These are phyloP conservation scores for Thelephora ganbajun DNA, from an alignment of 768 basidiomycete genomes.

Conservation along the genomic window DNA sequence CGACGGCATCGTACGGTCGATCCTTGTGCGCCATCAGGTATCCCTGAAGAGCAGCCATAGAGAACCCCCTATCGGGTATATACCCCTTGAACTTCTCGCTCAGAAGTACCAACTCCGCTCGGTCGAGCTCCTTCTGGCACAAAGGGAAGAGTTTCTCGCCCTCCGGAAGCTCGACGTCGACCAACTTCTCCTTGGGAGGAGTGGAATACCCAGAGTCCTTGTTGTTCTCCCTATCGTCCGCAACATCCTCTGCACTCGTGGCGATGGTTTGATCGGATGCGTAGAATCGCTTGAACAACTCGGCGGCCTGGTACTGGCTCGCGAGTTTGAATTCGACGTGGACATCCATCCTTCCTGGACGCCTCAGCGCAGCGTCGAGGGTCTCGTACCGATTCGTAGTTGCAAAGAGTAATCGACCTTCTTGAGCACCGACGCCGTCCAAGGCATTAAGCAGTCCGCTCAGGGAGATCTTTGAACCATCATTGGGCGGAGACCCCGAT, in stretches of 20 bases:
- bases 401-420: constrained; percentile 71
- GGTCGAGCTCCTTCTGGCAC: constrained; percentile 18
- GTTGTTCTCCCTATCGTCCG: background rate
- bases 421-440: constrained; percentile 67
- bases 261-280: constrained; percentile 20
- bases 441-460: constrained; percentile 70
- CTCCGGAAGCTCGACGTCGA: background rate
- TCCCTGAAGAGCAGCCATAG: constrained; percentile 34
- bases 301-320: constrained; percentile 49
- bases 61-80: constrained; percentile 32
- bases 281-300: constrained; percentile 60
- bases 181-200: background rate
- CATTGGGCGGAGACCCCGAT: constrained; percentile 17
- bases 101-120: constrained; percentile 26
- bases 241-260: background rate
- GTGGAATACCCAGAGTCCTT: background rate
- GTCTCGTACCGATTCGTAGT: constrained; percentile 62
- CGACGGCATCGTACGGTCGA: constrained; percentile 40
- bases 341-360: constrained; percentile 72
- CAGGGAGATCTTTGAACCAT: constrained; percentile 61
- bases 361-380: constrained; percentile 61
- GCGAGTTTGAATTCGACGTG: constrained; percentile 67
- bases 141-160: background rate
- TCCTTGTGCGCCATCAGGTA: constrained; percentile 61
- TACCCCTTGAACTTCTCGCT: constrained; percentile 40